Evolutionary conservation across 768 basidiomycete species (phyloP), one percentile per base, ranked within the genome.

Genomic region (Lactifluus rugatus): DNA sequence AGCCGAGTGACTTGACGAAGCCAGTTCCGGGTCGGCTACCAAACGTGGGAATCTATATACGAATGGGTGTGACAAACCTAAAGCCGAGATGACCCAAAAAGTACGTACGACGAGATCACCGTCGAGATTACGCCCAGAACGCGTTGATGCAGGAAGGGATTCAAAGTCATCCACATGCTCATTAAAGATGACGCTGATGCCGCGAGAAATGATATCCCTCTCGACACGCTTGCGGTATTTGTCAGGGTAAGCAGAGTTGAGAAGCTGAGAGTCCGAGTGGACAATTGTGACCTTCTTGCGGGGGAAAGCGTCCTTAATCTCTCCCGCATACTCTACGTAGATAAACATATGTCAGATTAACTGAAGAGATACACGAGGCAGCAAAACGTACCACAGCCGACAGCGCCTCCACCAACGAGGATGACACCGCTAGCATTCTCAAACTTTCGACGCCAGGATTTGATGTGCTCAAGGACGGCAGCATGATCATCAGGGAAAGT

Each of bases 31-130:
- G 77, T n/a, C 74, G 74, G 23, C 62, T 39, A 28, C 72, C 72
- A 39, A 61, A 69, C 3, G 70, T 63, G 6, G 67, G 62, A 7
- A 73, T 63, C 72, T 72, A 45, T 34, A 14, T 1, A 3, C 7
- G 16, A 10, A 52, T 11, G n/a, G n/a, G 21, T 14, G 13, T 54
- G 17, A 41, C 25, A n/a, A 5, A 34, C 14, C 10, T 5, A 37
- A 6, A 23, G 16, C 11, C 3, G n/a, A 17, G 42, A 5, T 2
- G 31, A 16, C n/a, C 11, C 5, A 19, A n/a, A 31, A 28, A 21
- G 37, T 17, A 58, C 80, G 49, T 69, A 87, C 85, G 16, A 87
- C 75, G 9, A 85, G 72, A 62, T 86, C 84, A 0, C 80, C 79
- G 8, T 71, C 68, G 37, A 87, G 67, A 3, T 56, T 63, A 52